Percentiles rank a stretch among this genome's conserved stretches.
Conservation (phyloP, 371 early-diverging fungal species). For the Rhizopus delemar region DNA sequence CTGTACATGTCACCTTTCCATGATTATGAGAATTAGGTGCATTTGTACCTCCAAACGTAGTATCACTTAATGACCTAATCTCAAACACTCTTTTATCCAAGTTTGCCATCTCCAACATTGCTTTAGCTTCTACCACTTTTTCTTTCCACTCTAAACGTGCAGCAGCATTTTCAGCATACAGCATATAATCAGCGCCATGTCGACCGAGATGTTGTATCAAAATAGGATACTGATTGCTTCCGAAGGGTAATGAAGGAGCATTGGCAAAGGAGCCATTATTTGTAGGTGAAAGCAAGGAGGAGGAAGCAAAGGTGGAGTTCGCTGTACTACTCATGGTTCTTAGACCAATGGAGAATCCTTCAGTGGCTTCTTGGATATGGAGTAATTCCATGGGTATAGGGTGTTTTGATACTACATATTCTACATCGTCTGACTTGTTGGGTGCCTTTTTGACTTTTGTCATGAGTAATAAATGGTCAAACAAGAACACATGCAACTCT, state of each 20-base stretch:
- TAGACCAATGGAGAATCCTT: slow-evolving; percentile 41
- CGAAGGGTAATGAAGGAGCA: slow-evolving; percentile 16
- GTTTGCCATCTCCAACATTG: slow-evolving; percentile 39
- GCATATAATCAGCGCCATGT: slow-evolving; percentile 20
- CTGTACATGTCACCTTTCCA: slow-evolving; percentile 59
- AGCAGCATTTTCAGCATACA: slow-evolving; percentile 13
- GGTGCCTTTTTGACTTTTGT: slow-evolving; percentile 56
- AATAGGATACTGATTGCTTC: slow-evolving; percentile 7
- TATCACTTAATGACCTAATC: slow-evolving; percentile 18
- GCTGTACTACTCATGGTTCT: slow-evolving; percentile 20
- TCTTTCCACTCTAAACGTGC: slow-evolving; percentile 63
- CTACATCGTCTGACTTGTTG: slow-evolving; percentile 49
- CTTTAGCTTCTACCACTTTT: slow-evolving; percentile 75
- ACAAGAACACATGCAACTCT: slow-evolving; percentile 73
- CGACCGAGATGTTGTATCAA: slow-evolving; percentile 30
- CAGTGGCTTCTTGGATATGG: slow-evolving; percentile 55
- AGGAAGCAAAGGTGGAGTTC: slow-evolving; percentile 10
- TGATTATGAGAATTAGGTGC: slow-evolving; percentile 31
- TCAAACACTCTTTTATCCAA: slow-evolving; percentile 30
- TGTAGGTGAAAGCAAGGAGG: slow-evolving; percentile 18
- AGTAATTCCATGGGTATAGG: slow-evolving; percentile 67
- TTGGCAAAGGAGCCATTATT: slow-evolving; percentile 4
- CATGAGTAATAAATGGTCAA: slow-evolving; percentile 83
- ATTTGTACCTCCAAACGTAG: slow-evolving; percentile 6
- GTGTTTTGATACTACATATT: slow-evolving; percentile 61